A percentile compares a stretch with the other conserved stretches of the same genome.
Conservation (phyloP, 78 protist species). For the Isochrysis galbana region DNA sequence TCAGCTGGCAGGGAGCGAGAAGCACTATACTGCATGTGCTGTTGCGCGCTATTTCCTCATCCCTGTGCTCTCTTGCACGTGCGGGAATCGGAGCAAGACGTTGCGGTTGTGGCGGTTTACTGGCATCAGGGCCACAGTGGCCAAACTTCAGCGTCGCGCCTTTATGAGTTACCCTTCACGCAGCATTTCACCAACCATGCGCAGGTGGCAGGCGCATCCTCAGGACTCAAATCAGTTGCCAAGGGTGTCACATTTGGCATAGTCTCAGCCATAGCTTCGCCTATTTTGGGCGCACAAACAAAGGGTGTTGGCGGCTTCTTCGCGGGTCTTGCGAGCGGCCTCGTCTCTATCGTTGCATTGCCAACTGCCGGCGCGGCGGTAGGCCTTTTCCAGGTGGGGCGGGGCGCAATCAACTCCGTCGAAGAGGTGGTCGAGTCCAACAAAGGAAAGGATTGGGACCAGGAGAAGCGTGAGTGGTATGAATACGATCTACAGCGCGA, state of each 20-base stretch:
- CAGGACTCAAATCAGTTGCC: not conserved
- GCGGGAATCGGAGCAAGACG: no score
- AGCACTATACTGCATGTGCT: no score
- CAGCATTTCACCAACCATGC: no score
- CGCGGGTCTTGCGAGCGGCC: not conserved
- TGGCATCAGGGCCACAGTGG: not conserved
- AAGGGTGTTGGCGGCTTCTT: not conserved
- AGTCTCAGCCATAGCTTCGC: not conserved
- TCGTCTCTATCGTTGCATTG: not conserved
- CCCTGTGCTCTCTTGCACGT: no score
- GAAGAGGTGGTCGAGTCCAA: not conserved
- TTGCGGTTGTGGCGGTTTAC: not conserved
- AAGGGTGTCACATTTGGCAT: not conserved
- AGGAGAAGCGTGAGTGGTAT: slow-evolving; percentile 1
- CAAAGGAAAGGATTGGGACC: not conserved
- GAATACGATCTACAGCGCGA: not conserved
- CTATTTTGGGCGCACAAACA: not conserved
- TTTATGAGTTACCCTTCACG: no score
- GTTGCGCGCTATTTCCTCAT: no score
- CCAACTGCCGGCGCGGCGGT: slow-evolving; percentile 15
- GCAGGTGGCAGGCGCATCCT: not conserved
- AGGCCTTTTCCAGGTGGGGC: not conserved
- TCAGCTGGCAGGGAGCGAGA: no score
- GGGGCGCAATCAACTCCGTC: not conserved
- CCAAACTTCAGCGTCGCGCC: not conserved